Percentiles rank a stretch among this genome's conserved stretches.
These are phyloP conservation scores for Clathrus columnatus DNA, from an alignment of 768 basidiomycete genomes.

Conservation along the genomic window DNA sequence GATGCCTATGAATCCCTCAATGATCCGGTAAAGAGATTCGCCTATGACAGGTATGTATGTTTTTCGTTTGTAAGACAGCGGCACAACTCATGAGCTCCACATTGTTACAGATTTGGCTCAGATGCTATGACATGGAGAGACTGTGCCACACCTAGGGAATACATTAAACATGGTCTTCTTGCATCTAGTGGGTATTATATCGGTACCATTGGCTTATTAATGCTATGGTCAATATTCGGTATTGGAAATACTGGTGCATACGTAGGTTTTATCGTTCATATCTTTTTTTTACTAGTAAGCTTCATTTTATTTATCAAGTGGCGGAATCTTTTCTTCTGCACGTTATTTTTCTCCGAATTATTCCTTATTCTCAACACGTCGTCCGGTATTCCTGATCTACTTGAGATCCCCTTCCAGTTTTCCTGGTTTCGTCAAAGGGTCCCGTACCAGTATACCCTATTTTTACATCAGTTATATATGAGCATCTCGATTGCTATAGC, in stretches of 20 bases:
- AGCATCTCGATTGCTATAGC: constrained; percentile 65
- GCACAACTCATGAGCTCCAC: neutral
- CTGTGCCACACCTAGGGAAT: constrained; percentile 63
- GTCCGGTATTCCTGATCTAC: constrained; percentile 32
- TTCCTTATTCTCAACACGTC: constrained; percentile 51
- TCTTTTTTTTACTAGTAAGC: constrained; percentile 10
- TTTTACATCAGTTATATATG: constrained; percentile 71
- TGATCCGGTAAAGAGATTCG: constrained; percentile 69
- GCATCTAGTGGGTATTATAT: constrained; percentile 60
- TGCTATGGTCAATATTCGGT: constrained; percentile 57
- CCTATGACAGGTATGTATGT: constrained; percentile 65
- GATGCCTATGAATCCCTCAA: constrained; percentile 74
- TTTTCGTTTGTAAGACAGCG: constrained; percentile 2
- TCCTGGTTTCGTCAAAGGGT: constrained; percentile 34
- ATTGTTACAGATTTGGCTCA: constrained; percentile 60
- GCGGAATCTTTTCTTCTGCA: constrained; percentile 68
- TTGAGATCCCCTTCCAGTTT: constrained; percentile 19
- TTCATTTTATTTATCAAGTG: constrained; percentile 38
- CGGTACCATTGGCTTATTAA: constrained; percentile 44
- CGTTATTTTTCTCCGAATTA: constrained; percentile 54
- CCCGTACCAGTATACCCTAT: constrained; percentile 65
- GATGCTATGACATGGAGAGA: constrained; percentile 59
- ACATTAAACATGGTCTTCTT: constrained; percentile 55
- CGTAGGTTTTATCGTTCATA: constrained; percentile 36
- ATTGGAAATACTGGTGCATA: constrained; percentile 52